Evolutionary conservation across 805 yeast genomes (phyloP).

Genomic region (Starmerella apicola): DNA sequence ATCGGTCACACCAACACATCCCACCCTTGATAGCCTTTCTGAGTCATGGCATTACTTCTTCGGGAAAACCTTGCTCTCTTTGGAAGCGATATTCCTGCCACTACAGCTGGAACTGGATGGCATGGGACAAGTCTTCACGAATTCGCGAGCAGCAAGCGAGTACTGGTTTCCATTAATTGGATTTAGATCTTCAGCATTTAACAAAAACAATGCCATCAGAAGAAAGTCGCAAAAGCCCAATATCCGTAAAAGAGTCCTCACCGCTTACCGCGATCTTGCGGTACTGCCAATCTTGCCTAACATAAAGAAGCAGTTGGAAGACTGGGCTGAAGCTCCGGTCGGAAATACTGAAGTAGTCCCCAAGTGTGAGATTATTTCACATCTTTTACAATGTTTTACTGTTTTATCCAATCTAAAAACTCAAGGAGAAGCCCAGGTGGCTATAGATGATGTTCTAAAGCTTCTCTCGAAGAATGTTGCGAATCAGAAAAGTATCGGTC

Average conservation of each 20-base stretch:
- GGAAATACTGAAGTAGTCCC: slow-evolving; percentile 1
- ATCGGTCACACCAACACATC: slow-evolving; percentile 19
- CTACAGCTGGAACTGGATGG: slow-evolving; percentile 41
- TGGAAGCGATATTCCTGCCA: slow-evolving; percentile 52
- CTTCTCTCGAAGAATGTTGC: neutral
- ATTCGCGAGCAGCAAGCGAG: slow-evolving; percentile 28
- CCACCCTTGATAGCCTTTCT: slow-evolving; percentile 23
- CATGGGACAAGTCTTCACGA: slow-evolving; percentile 29
- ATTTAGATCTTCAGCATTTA: slow-evolving; percentile 1
- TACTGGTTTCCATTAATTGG: slow-evolving; percentile 27
- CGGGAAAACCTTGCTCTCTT: slow-evolving; percentile 41
- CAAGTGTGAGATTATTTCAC: slow-evolving; percentile 21
- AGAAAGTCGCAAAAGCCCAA: slow-evolving; percentile 10
- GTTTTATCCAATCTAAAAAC: slow-evolving; percentile 42
- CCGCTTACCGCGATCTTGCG: slow-evolving; percentile 28
- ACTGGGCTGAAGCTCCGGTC: slow-evolving; percentile 12
- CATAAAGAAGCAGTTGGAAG: slow-evolving; percentile 17
- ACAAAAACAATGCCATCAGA: slow-evolving; percentile 3
- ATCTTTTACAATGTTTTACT: slow-evolving; percentile 51
- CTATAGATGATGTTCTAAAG: slow-evolving; percentile 41
- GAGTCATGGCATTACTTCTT: slow-evolving; percentile 48
- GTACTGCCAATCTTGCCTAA: slow-evolving; percentile 25
- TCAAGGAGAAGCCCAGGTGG: slow-evolving; percentile 42
- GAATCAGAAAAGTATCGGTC: no score
- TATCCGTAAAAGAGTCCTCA: slow-evolving; percentile 25